Percentiles rank a stretch among this genome's conserved stretches.
Conservation (phyloP, 108 stramenopile genomes). For the Hondaea fermentalgiana region DNA sequence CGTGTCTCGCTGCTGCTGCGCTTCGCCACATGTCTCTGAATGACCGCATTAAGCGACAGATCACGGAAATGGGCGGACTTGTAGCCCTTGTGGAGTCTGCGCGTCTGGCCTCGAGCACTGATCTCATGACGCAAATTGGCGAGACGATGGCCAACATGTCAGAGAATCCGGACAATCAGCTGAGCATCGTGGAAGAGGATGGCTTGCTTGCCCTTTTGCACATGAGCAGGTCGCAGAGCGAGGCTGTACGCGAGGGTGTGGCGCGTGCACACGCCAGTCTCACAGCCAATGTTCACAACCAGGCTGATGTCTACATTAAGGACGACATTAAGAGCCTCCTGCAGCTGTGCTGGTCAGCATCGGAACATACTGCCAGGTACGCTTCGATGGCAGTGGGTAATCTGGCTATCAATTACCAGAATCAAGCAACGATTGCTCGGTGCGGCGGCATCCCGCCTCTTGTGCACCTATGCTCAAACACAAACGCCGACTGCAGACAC, state of each 20-base stretch:
- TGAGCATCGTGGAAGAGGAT: conserved; percentile 33
- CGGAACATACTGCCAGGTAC: conserved; percentile 49
- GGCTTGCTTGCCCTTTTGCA: conserved; percentile 21
- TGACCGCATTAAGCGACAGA: conserved; percentile 47
- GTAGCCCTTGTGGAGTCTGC: conserved; percentile 47
- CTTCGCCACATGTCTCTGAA: conserved; percentile 58
- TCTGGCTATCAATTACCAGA: conserved; percentile 42
- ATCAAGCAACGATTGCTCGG: conserved; percentile 35
- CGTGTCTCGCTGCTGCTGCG: conserved; percentile 51
- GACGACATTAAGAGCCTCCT: conserved; percentile 41
- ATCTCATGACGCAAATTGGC: conserved; percentile 40
- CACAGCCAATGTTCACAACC: conserved; percentile 52
- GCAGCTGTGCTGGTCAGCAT: conserved; percentile 26
- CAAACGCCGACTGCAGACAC: conserved; percentile 21
- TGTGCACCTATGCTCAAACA: conserved; percentile 24
- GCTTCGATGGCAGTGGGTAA: conserved; percentile 54
- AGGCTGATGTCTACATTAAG: conserved; percentile 47
- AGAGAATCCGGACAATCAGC: conserved; percentile 42
- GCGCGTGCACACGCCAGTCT: conserved; percentile 36
- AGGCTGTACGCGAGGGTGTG: conserved; percentile 13
- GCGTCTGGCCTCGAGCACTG: conserved; percentile 19
- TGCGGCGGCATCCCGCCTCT: conserved; percentile 40
- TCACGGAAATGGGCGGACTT: conserved; percentile 54
- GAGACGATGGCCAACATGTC: conserved; percentile 43
- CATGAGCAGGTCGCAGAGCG: conserved; percentile 17